A percentile compares a stretch with the other conserved stretches of the same genome.
phyloP scores from a whole-genome alignment of 129 eudicot genomes.

The Centaurea solstitialis region DNA sequence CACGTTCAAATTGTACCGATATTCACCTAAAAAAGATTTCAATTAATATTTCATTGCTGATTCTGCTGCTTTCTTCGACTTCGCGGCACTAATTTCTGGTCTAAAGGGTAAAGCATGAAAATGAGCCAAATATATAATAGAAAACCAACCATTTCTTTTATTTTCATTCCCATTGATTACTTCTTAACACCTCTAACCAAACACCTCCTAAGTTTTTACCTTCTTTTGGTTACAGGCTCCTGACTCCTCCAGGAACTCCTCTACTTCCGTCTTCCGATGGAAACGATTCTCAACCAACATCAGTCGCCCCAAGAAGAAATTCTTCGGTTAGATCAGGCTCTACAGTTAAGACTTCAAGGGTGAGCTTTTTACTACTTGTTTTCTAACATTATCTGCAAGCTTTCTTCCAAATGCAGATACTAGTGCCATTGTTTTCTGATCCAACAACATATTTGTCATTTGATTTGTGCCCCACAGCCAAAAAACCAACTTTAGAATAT shows the following conservation, averaged over 20 bases:
- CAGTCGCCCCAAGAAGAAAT: conserved; percentile 56
- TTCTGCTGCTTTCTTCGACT: not conserved
- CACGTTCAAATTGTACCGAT: not conserved
- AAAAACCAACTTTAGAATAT: not conserved
- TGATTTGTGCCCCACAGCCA: not conserved
- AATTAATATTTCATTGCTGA: not conserved
- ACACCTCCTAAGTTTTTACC: not conserved
- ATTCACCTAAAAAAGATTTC: not conserved
- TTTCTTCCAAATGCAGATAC: not conserved
- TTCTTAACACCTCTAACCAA: too few relatives aligned
- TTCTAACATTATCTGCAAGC: not conserved
- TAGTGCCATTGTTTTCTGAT: not conserved
- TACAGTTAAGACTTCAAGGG: conserved; percentile 66
- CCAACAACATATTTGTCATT: not conserved
- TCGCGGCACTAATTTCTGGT: not conserved
- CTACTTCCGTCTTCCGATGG: conserved; percentile 61
- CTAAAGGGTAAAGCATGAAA: not conserved
- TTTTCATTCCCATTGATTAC: too few relatives aligned
- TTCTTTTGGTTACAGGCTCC: conserved; percentile 61
- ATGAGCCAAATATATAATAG: too few relatives aligned
- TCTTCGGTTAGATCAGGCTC: conserved; percentile 59
- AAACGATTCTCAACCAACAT: conserved; percentile 49
- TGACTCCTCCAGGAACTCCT: conserved; percentile 93
- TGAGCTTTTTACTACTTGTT: conserved; percentile 21
- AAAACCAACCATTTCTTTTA: too few relatives aligned